phyloP scores from a whole-genome alignment of 23 red algal species.

The Gracilaria vermiculophylla region DNA sequence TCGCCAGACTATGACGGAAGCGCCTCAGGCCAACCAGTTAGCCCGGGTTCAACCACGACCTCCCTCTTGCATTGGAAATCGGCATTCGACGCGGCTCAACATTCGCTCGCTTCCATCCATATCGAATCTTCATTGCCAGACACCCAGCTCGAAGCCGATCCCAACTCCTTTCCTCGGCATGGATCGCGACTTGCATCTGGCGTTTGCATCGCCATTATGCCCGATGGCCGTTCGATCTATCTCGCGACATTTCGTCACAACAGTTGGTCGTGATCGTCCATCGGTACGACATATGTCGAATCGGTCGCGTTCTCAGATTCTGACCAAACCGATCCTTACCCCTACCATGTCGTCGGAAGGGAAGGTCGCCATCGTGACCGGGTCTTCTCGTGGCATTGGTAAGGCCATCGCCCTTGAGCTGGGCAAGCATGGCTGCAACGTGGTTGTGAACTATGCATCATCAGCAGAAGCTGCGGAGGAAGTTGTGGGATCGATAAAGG shows the following conservation, averaged over 20 bases:
- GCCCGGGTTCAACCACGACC: no score
- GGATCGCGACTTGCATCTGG: not conserved
- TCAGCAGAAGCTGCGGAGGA: slow-evolving; percentile 74
- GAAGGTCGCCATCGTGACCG: slow-evolving; percentile 95
- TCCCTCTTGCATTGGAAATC: no score
- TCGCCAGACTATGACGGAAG: no score
- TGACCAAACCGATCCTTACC: not conserved
- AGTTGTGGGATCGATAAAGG: slow-evolving; percentile 81
- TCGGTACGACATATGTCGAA: not conserved
- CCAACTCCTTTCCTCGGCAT: not conserved
- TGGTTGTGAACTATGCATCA: slow-evolving; percentile 93
- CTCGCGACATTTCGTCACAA: not conserved
- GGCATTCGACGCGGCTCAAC: no score
- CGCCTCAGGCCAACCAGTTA: no score
- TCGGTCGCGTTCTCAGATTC: not conserved
- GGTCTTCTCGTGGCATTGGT: slow-evolving; percentile 92
- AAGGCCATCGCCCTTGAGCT: slow-evolving; percentile 84
- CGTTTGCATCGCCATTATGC: not conserved
- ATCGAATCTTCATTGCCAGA: no score
- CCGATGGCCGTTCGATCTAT: not conserved
- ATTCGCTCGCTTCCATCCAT: no score
- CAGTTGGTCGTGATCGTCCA: not conserved
- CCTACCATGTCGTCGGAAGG: slow-evolving; percentile 22
- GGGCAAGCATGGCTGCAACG: slow-evolving; percentile 70
- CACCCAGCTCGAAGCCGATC: not conserved